phyloP scores from a whole-genome alignment of 495 filamentous ascomycete genomes.

The Lasiosphaeria miniovina region DNA sequence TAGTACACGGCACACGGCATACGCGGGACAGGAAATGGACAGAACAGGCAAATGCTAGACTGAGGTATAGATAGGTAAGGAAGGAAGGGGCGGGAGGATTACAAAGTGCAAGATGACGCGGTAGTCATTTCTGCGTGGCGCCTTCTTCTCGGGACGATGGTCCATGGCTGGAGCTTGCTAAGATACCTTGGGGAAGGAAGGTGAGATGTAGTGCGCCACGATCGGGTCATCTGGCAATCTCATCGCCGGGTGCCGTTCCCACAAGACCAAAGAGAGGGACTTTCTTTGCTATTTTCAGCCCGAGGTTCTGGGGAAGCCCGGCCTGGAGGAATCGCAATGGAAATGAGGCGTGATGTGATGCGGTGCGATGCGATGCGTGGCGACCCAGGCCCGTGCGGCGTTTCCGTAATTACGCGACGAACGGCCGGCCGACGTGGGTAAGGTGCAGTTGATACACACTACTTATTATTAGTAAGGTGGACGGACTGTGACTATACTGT shows the following conservation, averaged over 20 bases:
- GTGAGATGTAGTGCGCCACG: too few relatives aligned
- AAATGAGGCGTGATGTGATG: neutral
- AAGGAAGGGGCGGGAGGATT: constrained; percentile 25
- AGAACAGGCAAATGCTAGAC: neutral
- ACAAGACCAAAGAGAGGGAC: neutral
- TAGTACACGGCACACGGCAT: neutral
- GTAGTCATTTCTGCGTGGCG: constrained; percentile 55
- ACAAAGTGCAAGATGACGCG: constrained; percentile 83
- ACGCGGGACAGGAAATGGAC: too few relatives aligned
- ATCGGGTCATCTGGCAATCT: neutral
- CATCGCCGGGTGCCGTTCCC: neutral
- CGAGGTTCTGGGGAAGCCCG: neutral
- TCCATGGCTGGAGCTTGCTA: neutral
- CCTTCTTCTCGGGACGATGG: constrained; percentile 24
- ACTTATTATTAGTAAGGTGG: too few relatives aligned
- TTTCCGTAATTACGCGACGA: too few relatives aligned
- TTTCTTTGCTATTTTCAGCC: neutral
- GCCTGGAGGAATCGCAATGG: neutral
- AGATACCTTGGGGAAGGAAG: too few relatives aligned
- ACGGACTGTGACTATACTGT: too few relatives aligned
- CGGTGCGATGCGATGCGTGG: neutral
- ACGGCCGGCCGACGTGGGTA: too few relatives aligned
- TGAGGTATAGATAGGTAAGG: neutral
- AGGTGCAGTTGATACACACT: too few relatives aligned
- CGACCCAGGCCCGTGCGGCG: too few relatives aligned